Evolutionary conservation across 129 eudicot species (phyloP), one percentile per base, ranked within the genome.

Genomic region (Flaveria sonorensis): DNA sequence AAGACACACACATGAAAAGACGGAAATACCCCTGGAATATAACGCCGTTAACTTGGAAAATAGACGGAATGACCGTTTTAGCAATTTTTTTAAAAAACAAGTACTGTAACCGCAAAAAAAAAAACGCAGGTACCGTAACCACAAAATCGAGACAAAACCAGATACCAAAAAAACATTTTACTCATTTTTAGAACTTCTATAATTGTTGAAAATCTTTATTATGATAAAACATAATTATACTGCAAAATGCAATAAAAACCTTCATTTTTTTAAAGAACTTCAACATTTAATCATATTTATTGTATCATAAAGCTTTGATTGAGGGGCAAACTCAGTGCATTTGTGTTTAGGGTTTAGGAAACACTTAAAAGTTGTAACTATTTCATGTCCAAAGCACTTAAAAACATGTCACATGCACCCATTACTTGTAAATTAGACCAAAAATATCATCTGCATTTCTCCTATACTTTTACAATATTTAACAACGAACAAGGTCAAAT

Each of bases 381-480:
- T 70, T 46, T 70, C 59, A 68, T 68, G 53, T 50, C 51, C 36
- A 23, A 50, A 50, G 63, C 28, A 53, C 67, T 72, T 72, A 0
- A 18, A n/a, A 74, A 23, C 26, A 19, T 50, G 39, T 45, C 42
- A 78, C 73, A 78, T 80, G 70, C 59, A 36, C 7, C 40, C 40
- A 36, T 36, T 36, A 36, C 40, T 36, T 36, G 40, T 36, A 5
- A 36, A 36, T 36, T 36, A 36, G 40, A 52, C 79, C 63, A 66
- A 73, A 73, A 62, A 2, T 52, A 55, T 48, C 39, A 56, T 81
- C 84, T 81, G 68, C 71, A 66, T 45, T 2, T 67, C 57, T 68
- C 26, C 70, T 81, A 74, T 68, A 74, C 53, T 68, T 67, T 74
- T 56, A 81, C 80, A 57, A 59, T 13, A 67, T 74, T 45, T 64